These are phyloP conservation scores for Xylaria polymorpha DNA, from an alignment of 2,329 filamentous ascomycete species.

Conservation along the genomic window DNA sequence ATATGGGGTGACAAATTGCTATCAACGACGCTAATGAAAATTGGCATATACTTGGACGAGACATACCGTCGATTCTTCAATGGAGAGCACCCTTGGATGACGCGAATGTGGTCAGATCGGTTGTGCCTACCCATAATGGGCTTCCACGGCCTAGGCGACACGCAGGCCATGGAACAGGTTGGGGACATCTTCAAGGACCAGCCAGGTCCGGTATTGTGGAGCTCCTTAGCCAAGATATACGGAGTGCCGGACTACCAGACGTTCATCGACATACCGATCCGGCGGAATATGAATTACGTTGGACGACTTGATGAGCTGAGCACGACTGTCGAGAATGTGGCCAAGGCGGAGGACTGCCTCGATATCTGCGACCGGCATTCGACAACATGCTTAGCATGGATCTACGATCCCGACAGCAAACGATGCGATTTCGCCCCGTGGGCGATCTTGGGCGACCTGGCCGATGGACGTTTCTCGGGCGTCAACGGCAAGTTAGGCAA, in stretches of 20 bases:
- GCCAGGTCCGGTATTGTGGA: constrained; percentile 60
- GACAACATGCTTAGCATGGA: constrained; percentile 63
- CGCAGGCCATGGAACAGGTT: constrained; percentile 59
- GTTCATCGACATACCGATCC: constrained; percentile 53
- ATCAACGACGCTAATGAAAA: constrained; percentile 63
- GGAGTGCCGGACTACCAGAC: constrained; percentile 55
- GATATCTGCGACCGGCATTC: constrained; percentile 55
- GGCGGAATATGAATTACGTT: constrained; percentile 60
- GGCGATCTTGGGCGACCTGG: constrained; percentile 59
- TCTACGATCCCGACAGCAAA: constrained; percentile 56
- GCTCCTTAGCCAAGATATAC: constrained; percentile 63
- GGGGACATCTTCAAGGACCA: constrained; percentile 56
- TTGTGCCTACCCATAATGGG: constrained; percentile 66
- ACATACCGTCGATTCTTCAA: constrained; percentile 66
- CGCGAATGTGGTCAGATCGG: constrained; percentile 61
- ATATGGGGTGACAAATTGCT: constrained; percentile 67
- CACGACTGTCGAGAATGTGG: constrained; percentile 53
- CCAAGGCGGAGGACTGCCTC: constrained; percentile 57
- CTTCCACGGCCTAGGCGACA: constrained; percentile 62
- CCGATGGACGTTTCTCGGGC: constrained; percentile 53
- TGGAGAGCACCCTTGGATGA: constrained; percentile 62
- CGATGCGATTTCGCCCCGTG: constrained; percentile 62
- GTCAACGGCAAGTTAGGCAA: constrained; percentile 52
- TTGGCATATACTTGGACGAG: constrained; percentile 68
- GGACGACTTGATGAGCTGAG: constrained; percentile 60